Evolutionary conservation across 148 eudicot genomes (phyloP).

Genomic region (Beta vulgaris): DNA sequence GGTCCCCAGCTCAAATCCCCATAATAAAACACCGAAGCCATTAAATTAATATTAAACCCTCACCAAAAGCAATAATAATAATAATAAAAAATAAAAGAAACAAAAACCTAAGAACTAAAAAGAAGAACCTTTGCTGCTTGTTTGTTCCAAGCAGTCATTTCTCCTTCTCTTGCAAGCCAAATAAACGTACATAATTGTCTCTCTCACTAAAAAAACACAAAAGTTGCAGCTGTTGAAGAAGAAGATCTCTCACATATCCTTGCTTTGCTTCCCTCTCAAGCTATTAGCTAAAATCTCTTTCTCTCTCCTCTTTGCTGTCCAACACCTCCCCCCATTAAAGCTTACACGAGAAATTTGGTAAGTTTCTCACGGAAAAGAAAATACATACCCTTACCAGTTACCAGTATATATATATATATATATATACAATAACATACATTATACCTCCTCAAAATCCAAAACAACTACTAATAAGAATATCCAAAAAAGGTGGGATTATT

Average conservation of each 20-base stretch:
- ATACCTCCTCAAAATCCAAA: no score
- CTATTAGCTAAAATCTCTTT: background rate
- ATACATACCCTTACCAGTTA: background rate
- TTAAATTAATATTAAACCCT: background rate
- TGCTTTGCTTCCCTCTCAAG: background rate
- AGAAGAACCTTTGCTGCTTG: background rate
- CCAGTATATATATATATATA: background rate
- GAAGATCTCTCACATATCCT: background rate
- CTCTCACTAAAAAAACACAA: background rate
- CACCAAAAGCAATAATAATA: background rate
- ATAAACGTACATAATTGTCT: no score
- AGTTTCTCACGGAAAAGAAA: constrained; percentile 23
- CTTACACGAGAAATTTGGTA: constrained; percentile 34
- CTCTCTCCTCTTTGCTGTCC: background rate
- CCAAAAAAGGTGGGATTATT: no score
- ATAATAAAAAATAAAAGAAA: no score
- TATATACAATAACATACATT: no score
- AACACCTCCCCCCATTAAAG: constrained; percentile 24
- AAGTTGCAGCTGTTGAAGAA: background rate
- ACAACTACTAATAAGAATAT: no score
- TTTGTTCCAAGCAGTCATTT: constrained; percentile 14
- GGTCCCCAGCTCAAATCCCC: constrained; percentile 43
- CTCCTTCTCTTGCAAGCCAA: constrained; percentile 26
- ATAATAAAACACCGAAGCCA: constrained; percentile 11
- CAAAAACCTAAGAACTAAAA: no score